Percentiles rank a stretch among this genome's conserved stretches.
Conservation (phyloP, 179 eudicot genomes). For the Actinidia chinensis region DNA sequence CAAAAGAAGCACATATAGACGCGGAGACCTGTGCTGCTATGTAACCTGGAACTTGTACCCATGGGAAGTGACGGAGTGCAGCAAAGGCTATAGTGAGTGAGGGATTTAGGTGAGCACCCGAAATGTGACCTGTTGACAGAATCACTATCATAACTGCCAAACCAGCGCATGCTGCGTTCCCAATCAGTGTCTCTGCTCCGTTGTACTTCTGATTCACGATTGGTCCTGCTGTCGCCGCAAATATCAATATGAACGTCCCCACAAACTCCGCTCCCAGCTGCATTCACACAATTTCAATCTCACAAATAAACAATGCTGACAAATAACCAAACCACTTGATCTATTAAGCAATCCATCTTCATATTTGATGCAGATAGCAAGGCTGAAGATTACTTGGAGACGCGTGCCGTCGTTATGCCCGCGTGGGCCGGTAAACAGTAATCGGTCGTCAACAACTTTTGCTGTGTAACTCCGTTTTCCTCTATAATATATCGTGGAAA, state of each 20-base stretch:
- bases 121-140: constrained; percentile 54
- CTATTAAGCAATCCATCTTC: too few relatives aligned
- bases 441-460: too few relatives aligned
- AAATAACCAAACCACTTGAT: too few relatives aligned
- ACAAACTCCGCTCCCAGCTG: constrained; percentile 61
- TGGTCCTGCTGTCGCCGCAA: constrained; percentile 52
- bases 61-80: constrained; percentile 50
- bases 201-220: constrained; percentile 50
- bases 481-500: too few relatives aligned
- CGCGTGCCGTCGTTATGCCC: too few relatives aligned
- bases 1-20: constrained; percentile 54
- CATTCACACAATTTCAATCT: background rate
- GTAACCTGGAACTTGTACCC: constrained; percentile 56
- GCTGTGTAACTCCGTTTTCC: too few relatives aligned
- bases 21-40: constrained; percentile 55
- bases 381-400: too few relatives aligned
- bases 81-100: constrained; percentile 58
- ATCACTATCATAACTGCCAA: constrained; percentile 53
- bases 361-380: too few relatives aligned
- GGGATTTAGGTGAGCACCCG: constrained; percentile 56
- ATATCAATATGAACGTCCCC: constrained; percentile 55
- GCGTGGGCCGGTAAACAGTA: too few relatives aligned
- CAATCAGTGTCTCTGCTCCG: constrained; percentile 41
- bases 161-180: constrained; percentile 51
- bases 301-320: background rate